Percentiles rank a stretch among this genome's conserved stretches.
Conservation (phyloP, 192 early-diverging fungal genomes). For the Phycomyces nitens region DNA sequence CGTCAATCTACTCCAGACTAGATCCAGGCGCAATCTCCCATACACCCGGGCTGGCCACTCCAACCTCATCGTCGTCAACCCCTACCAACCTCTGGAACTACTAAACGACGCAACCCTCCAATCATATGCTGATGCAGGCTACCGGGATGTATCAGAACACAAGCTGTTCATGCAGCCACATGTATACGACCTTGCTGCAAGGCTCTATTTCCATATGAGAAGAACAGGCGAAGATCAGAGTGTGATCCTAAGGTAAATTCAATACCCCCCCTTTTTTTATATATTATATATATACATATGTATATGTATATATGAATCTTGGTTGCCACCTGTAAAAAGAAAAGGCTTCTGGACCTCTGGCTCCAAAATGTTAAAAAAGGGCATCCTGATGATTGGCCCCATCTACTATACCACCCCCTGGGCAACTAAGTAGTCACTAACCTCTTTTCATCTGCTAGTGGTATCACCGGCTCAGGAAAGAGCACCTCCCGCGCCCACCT, state of each 20-base stretch:
- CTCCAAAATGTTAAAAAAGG: no score
- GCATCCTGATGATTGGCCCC: no score
- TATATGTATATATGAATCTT: no score
- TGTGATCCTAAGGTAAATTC: constrained; percentile 58
- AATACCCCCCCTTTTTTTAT: no score
- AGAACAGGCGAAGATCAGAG: constrained; percentile 72
- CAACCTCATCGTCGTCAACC: constrained; percentile 53
- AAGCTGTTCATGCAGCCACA: constrained; percentile 53
- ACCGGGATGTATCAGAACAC: constrained; percentile 40
- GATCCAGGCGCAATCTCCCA: constrained; percentile 50
- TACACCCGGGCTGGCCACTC: constrained; percentile 52
- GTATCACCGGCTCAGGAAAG: constrained; percentile 87
- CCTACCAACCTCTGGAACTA: constrained; percentile 44
- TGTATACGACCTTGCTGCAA: constrained; percentile 66
- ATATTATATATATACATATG: no score
- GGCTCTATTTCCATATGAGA: constrained; percentile 70
- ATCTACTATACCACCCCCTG: no score
- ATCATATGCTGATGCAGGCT: constrained; percentile 52
- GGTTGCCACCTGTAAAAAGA: no score
- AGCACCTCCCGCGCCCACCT: constrained; percentile 65
- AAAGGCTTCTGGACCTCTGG: no score
- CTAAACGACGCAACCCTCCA: constrained; percentile 50
- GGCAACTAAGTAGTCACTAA: no score
- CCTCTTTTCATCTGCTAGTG: no score
- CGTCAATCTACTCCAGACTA: constrained; percentile 37